Conservation (phyloP, 2,329 filamentous ascomycete species). For the Alternaria panax region DNA sequence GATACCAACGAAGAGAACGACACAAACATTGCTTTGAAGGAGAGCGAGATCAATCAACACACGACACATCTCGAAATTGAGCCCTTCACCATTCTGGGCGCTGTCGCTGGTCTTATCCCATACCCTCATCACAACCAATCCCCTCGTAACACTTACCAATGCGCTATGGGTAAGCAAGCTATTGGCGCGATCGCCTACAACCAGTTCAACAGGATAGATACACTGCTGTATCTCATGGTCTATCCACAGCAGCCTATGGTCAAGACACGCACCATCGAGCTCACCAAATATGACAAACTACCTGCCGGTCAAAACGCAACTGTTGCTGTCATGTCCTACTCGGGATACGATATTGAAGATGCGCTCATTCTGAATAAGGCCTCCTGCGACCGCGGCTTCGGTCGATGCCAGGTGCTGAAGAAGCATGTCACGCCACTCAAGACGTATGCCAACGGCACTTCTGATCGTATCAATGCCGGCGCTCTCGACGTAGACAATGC, state of each 20-base stretch:
- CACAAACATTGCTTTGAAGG: slow-evolving; percentile 88
- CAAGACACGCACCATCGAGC: slow-evolving; percentile 93
- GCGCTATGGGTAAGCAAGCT: slow-evolving; percentile 99
- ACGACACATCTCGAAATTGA: slow-evolving; percentile 98
- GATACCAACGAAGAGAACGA: slow-evolving; percentile 99
- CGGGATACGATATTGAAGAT: slow-evolving; percentile 99
- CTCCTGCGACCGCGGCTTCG: slow-evolving; percentile 92
- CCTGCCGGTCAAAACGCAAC: slow-evolving; percentile 96
- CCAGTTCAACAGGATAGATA: slow-evolving; percentile 96
- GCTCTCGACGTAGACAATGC: slow-evolving; percentile 57
- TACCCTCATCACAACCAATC: slow-evolving; percentile 99
- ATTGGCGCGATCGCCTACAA: slow-evolving; percentile 98
- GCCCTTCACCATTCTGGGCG: slow-evolving; percentile 94
- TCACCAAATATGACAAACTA: slow-evolving; percentile 96
- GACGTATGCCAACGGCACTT: slow-evolving; percentile 82
- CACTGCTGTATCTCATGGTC: slow-evolving; percentile 92
- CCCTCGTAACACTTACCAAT: slow-evolving; percentile 97
- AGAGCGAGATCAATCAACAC: slow-evolving; percentile 79
- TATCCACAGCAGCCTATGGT: slow-evolving; percentile 98
- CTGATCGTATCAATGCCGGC: slow-evolving; percentile 61
- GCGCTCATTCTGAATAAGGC: slow-evolving; percentile 96
- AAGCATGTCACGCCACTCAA: slow-evolving; percentile 89
- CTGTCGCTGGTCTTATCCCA: slow-evolving; percentile 93
- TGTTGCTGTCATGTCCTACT: slow-evolving; percentile 99
- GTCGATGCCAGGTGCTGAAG: slow-evolving; percentile 96